These are phyloP conservation scores for Kodamaea kakaduensis DNA, from an alignment of 805 yeast genomes.

Conservation along the genomic window DNA sequence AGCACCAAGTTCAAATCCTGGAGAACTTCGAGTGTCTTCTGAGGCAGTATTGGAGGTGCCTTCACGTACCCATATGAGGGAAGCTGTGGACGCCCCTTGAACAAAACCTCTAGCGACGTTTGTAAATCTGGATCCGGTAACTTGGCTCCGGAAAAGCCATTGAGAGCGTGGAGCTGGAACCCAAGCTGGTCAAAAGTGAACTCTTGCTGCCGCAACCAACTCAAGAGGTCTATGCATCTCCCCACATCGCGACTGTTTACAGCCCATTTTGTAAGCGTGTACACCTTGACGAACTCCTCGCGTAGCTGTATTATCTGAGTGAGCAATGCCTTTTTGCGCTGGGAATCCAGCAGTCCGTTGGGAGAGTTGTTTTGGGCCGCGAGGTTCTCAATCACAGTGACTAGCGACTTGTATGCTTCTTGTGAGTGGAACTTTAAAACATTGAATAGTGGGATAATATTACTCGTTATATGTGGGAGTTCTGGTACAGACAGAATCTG, in stretches of 20 bases:
- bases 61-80: slow-evolving; percentile 60
- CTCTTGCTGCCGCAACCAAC: slow-evolving; percentile 82
- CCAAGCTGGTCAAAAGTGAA: slow-evolving; percentile 57
- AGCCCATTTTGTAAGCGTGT: slow-evolving; percentile 89
- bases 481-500: too few species aligned
- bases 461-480: slow-evolving; percentile 70
- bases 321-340: slow-evolving; percentile 65
- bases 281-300: slow-evolving; percentile 78
- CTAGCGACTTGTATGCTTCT: slow-evolving; percentile 60
- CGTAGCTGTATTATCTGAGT: slow-evolving; percentile 67
- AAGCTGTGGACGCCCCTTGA: slow-evolving; percentile 70
- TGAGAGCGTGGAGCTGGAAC: slow-evolving; percentile 63
- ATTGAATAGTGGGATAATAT: slow-evolving; percentile 61
- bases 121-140: slow-evolving; percentile 86
- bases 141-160: slow-evolving; percentile 80
- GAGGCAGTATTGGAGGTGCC: slow-evolving; percentile 46
- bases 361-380: slow-evolving; percentile 24
- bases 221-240: slow-evolving; percentile 75
- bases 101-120: slow-evolving; percentile 82
- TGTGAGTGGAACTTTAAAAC: slow-evolving; percentile 57
- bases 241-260: slow-evolving; percentile 67
- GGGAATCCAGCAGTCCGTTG: slow-evolving; percentile 46
- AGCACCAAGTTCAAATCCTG: slow-evolving; percentile 67
- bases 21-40: slow-evolving; percentile 56
- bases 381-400: slow-evolving; percentile 56